Conservation (phyloP, 495 filamentous ascomycete genomes). For the Xylaria telfairii region DNA sequence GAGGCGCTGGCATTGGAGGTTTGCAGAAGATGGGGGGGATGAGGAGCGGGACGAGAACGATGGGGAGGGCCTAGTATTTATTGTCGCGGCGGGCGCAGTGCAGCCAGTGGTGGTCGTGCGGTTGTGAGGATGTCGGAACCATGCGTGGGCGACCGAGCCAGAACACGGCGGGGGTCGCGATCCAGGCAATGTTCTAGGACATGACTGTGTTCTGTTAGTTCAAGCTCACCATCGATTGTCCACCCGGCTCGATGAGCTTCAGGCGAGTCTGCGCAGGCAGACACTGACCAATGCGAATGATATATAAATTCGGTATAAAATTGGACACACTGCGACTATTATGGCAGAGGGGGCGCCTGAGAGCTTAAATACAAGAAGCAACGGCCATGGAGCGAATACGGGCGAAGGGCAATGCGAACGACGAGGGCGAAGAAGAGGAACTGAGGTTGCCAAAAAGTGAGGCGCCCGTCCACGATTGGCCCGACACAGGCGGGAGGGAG, state of each 20-base stretch:
- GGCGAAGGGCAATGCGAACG: slow-evolving; percentile 34
- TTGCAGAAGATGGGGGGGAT: slow-evolving; percentile 26
- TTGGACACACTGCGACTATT: not conserved
- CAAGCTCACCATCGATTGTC: slow-evolving; percentile 17
- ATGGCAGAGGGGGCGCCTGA: slow-evolving; percentile 16
- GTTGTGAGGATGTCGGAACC: slow-evolving; percentile 32
- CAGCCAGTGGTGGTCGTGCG: slow-evolving; percentile 8
- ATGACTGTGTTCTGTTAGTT: slow-evolving; percentile 51
- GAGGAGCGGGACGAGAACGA: slow-evolving; percentile 22
- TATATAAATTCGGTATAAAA: not conserved
- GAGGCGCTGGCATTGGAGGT: slow-evolving; percentile 38
- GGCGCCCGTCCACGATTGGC: slow-evolving; percentile 42
- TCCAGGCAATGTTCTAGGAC: slow-evolving; percentile 47
- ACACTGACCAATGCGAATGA: slow-evolving; percentile 34
- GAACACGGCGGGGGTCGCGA: slow-evolving; percentile 49
- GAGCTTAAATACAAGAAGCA: slow-evolving; percentile 41
- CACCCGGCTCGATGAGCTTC: slow-evolving; percentile 2
- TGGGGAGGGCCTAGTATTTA: slow-evolving; percentile 37
- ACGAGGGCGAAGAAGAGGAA: slow-evolving; percentile 30
- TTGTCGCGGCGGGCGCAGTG: slow-evolving; percentile 27
- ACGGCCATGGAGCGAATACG: slow-evolving; percentile 30
- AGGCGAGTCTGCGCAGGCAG: slow-evolving; percentile 41
- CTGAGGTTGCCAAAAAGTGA: slow-evolving; percentile 44
- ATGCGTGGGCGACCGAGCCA: slow-evolving; percentile 37
- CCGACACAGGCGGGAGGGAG: slow-evolving; percentile 26